phyloP scores from a whole-genome alignment of 2,329 filamentous ascomycete species.

The Pseudogymnoascus sp. region DNA sequence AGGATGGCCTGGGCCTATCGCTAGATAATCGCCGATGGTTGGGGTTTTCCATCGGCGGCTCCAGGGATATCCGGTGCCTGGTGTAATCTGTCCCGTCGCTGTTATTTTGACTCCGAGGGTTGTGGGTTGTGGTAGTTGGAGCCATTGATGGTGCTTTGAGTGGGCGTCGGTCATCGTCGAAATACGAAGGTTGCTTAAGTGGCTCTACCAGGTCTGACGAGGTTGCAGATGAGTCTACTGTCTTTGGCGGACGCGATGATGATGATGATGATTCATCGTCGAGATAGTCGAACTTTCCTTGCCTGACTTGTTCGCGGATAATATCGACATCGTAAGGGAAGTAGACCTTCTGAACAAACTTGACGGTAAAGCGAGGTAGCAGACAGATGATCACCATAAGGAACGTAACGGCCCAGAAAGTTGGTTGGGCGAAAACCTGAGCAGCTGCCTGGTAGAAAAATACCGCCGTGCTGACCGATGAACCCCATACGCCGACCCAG shows the following conservation, averaged over 20 bases:
- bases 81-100: conserved; percentile 94
- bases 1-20: conserved; percentile 73
- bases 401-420: conserved; percentile 81
- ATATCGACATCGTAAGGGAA: conserved; percentile 92
- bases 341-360: conserved; percentile 88
- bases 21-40: conserved; percentile 27
- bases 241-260: conserved; percentile 28
- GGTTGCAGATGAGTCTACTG: conserved; percentile 45
- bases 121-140: conserved; percentile 69
- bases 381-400: conserved; percentile 76
- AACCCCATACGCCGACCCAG: conserved; percentile 85
- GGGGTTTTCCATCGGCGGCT: conserved; percentile 34
- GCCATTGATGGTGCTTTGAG: conserved; percentile 91
- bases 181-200: conserved; percentile 52
- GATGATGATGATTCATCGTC: conserved; percentile 27
- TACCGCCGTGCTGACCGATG: conserved; percentile 39
- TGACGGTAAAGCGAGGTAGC: conserved; percentile 80
- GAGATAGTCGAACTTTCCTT: conserved; percentile 75
- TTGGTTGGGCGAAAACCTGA: conserved; percentile 72
- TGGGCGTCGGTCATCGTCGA: conserved; percentile 82
- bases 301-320: conserved; percentile 81
- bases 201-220: conserved; percentile 50
- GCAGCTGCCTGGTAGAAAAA: conserved; percentile 72
- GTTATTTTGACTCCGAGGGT: conserved; percentile 75
- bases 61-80: conserved; percentile 55